Percentiles rank a stretch among this genome's conserved stretches.
These are phyloP conservation scores for Ustilago cynodontis DNA, from an alignment of 1,284 basidiomycete species.

Conservation along the genomic window DNA sequence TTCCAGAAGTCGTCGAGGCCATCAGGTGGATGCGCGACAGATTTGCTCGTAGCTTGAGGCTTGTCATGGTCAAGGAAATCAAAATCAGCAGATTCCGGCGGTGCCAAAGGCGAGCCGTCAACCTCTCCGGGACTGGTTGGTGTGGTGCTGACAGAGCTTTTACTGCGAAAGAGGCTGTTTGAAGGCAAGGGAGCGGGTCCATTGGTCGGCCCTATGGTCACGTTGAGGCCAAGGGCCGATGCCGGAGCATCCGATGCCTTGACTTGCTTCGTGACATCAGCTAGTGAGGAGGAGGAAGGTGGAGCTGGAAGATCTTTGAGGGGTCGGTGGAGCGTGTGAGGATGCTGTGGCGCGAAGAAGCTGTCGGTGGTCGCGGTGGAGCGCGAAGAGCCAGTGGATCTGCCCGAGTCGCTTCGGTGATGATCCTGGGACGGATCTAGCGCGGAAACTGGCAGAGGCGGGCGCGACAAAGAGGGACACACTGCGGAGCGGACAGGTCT, in stretches of 20 bases:
- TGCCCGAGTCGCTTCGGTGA: slow-evolving; percentile 43
- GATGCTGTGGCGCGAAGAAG: slow-evolving; percentile 41
- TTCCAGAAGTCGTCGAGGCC: slow-evolving; percentile 37
- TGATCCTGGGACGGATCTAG: slow-evolving; percentile 35
- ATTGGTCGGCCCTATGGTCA: background rate
- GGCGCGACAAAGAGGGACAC: slow-evolving; percentile 26
- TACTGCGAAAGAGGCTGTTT: slow-evolving; percentile 26
- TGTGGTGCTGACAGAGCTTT: slow-evolving; percentile 50
- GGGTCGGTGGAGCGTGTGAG: slow-evolving; percentile 23
- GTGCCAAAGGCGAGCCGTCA: slow-evolving; percentile 12
- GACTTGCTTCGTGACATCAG: background rate
- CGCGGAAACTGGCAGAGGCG: slow-evolving; percentile 5
- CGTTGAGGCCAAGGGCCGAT: slow-evolving; percentile 23
- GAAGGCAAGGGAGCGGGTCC: slow-evolving; percentile 4
- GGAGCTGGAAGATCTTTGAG: slow-evolving; percentile 30
- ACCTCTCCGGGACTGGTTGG: slow-evolving; percentile 51
- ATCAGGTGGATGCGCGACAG: background rate
- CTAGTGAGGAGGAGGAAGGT: slow-evolving; percentile 15
- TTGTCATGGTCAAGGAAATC: slow-evolving; percentile 9
- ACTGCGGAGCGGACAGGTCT: slow-evolving; percentile 21
- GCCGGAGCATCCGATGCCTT: background rate
- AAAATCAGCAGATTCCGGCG: slow-evolving; percentile 7
- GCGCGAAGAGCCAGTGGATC: slow-evolving; percentile 42
- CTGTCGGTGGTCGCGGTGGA: slow-evolving; percentile 44
- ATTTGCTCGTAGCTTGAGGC: background rate